phyloP scores from a whole-genome alignment of 2,329 filamentous ascomycete genomes.

The Myriosclerotinia curreyana region DNA sequence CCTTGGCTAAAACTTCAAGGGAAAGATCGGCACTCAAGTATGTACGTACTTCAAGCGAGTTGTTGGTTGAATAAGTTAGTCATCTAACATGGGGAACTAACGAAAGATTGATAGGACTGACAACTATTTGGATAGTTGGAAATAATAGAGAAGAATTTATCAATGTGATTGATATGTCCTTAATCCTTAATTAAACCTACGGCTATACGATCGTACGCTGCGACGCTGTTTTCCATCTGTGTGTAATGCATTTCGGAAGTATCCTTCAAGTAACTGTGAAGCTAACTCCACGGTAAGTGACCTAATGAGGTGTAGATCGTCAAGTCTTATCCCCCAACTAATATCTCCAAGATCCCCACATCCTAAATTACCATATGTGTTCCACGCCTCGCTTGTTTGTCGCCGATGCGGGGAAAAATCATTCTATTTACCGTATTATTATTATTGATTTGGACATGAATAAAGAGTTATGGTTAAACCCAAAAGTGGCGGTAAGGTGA shows the following conservation, averaged over 20 bases:
- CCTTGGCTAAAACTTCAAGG: background rate
- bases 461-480: too few species aligned
- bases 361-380: background rate
- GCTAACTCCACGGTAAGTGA: background rate
- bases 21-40: background rate
- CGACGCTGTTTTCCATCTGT: background rate
- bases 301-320: background rate
- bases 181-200: background rate
- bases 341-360: constrained; percentile 7
- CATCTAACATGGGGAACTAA: background rate
- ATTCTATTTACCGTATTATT: too few species aligned
- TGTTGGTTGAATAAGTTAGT: too few species aligned
- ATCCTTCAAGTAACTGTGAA: background rate
- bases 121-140: too few species aligned
- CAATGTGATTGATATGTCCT: background rate
- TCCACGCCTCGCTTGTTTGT: background rate
- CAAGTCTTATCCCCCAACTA: background rate
- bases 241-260: background rate
- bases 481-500: background rate
- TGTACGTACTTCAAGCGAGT: background rate
- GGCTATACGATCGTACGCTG: background rate
- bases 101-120: too few species aligned
- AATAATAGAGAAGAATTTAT: too few species aligned
- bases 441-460: too few species aligned
- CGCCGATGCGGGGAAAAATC: background rate